Evolutionary conservation across 495 filamentous ascomycete species (phyloP), one percentile per base, ranked within the genome.

Genomic region (Aspergillus haitiensis): DNA sequence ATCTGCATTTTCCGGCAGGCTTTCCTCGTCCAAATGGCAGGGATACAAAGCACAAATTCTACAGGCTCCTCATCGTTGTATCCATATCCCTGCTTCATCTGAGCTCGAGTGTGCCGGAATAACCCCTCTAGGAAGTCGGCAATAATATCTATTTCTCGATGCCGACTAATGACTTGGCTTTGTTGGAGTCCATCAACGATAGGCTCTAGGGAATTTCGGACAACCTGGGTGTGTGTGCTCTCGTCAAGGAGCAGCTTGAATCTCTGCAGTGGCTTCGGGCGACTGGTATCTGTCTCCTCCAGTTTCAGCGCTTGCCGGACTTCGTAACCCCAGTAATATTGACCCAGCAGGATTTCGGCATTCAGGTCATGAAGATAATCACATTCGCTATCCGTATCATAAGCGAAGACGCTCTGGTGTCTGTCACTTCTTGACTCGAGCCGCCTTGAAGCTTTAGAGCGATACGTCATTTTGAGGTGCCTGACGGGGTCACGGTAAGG

Each of bases 261-360:
- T 11, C 52, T 37, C 13, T 16, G 42, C n/a, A 46, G 42, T 7
- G 13, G 42, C 42, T 16, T 13, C 15, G 12, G 42, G 42, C 18
- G 13, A 13, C 13, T 46, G 12, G 42, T 16, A 3, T 16, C 42
- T n/a, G 18, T 13, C 42, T 16, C 42, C 15, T 46, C 13, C 42
- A 46, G 11, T 46, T 13, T 46, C 42, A 46, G n/a, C 15, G 42
- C 42, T 8, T 46, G n/a, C 12, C 42, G 42, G 7, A 46, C 42
- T 16, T 46, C 42, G 18, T 55, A 55, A 0, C 52, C 52, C 52
- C 52, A 55, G 16, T 55, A 55, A 15, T 55, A 55, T 46, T 15
- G 5, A 16, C 15, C 42, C 3, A 46, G 42, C 42, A 18, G 12
- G 13, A 15, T 13, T 8, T 46, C 42, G 3, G 18, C 16, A 16